A percentile compares a stretch with the other conserved stretches of the same genome.
Evolutionary conservation across 1,284 basidiomycete species (phyloP).

Genomic region (Hemileccinum hortonii): DNA sequence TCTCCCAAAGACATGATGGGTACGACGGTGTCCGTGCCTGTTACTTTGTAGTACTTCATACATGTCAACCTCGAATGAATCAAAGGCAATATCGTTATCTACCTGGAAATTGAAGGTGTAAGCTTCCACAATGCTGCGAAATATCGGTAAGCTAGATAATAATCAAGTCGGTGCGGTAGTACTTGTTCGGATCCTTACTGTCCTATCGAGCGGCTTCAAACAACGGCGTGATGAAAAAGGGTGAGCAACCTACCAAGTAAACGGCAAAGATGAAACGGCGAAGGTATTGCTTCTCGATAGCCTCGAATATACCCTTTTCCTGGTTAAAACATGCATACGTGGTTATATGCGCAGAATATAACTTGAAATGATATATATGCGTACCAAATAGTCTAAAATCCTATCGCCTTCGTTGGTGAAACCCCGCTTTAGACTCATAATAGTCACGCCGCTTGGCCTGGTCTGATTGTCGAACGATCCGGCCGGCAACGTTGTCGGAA

Average conservation of each 20-base stretch:
- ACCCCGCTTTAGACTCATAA: constrained; percentile 69
- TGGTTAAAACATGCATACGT: constrained; percentile 33
- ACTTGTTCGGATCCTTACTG: constrained; percentile 78
- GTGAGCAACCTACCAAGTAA: constrained; percentile 57
- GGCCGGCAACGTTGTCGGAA: constrained; percentile 12
- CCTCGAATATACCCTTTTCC: constrained; percentile 82
- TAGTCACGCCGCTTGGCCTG: constrained; percentile 29
- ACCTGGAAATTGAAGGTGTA: constrained; percentile 82
- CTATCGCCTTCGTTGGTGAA: constrained; percentile 78
- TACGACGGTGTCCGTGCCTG: constrained; percentile 52
- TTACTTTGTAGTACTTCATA: constrained; percentile 58
- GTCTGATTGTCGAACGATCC: constrained; percentile 25
- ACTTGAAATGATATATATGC: constrained; percentile 24
- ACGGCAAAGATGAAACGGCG: constrained; percentile 80
- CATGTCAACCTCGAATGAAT: constrained; percentile 3
- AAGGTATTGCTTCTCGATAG: constrained; percentile 72
- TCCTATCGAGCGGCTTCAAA: constrained; percentile 46
- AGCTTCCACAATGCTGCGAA: constrained; percentile 70
- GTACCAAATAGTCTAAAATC: constrained; percentile 73
- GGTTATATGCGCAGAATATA: constrained; percentile 6
- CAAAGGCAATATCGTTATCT: constrained; percentile 8
- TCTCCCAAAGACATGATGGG: constrained; percentile 71
- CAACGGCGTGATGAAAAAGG: not conserved
- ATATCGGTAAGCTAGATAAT: constrained; percentile 16
- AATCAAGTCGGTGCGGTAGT: constrained; percentile 19